Base-by-base conservation (phyloP, 2,329 filamentous ascomycete genomes). In the Monilinia aucupariae region DNA sequence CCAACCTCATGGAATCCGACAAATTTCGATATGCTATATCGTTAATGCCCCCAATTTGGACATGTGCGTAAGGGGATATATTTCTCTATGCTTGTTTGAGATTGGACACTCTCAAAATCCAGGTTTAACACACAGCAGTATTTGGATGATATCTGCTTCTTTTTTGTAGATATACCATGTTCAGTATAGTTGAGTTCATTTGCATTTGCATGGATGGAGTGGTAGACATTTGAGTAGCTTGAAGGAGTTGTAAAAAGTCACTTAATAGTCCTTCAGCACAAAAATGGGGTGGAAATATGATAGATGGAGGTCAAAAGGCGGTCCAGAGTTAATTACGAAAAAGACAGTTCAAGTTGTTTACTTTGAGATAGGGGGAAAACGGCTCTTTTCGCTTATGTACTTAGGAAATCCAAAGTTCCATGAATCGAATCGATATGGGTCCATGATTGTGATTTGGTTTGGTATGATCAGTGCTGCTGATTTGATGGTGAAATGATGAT, bases 101-200 rank as follows among this genome's bases (percentile, higher is more conserved):
- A 58, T 62, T 58, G 45, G 60, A 43, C 34, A 50, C 20, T 25
- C n/a, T 34, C 37, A 17, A 62, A 43, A 62, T 25, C 22, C 32
- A 27, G 34, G 52, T 49, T 49, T 50, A 58, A 17, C 39, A 47
- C n/a, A 58, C 53, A 32, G 60, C 45, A 62, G 60, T 58, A 49
- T 62, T 61, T 62, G 45, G 52, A 62, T 62, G 52, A 25, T 34
- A 43, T 52, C 45, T 62, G 25, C 60, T 51, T 59, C 8, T 62
- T 22, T 61, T 58, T 62, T 62, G 60, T 62, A 58, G 60, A 62
- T 62, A 62, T 62, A 58, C 13, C 13, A 37, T 62, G 60, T 62
- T 62, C 52, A 50, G 45, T 48, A 62, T 62, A 51, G 45, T 58
- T 58, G 41, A 58, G 27, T 58, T 58, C 30, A 49, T 58, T 58